Base-by-base conservation (phyloP, 179 eudicot genomes). In the Pouteria campechiana region DNA sequence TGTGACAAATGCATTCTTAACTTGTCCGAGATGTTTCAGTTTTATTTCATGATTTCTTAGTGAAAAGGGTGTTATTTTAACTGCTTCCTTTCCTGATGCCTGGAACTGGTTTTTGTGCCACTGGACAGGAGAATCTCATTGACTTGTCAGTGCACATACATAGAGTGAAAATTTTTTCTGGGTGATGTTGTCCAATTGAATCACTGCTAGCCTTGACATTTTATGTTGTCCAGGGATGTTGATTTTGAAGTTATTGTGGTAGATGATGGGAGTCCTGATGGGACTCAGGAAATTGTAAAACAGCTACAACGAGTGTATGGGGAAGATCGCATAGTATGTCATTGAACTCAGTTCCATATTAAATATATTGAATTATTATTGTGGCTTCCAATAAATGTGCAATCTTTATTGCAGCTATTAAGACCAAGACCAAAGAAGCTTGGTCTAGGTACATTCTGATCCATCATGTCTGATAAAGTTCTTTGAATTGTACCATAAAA, bases 181-280 rank as follows among this genome's bases (percentile, higher is more conserved):
- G n/a, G n/a, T n/a, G n/a, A n/a, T n/a, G n/a, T n/a, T n/a, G n/a
- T n/a, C n/a, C n/a, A n/a, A n/a, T n/a, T n/a, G n/a, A n/a, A n/a
- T n/a, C n/a, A n/a, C n/a, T n/a, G n/a, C n/a, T n/a, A n/a, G 13
- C 39, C 30, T 3, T 17, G 7, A 42, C 7, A 7, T 18, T 25
- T 11, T 9, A 35, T 50, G 41, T 18, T 50, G n/a, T 9, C 21
- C 17, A 89, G 97, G 81, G 81, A 74, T 47, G 72, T 75, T 37
- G 76, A 89, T 71, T 85, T 89, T 57, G 95, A 89, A 66, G 63
- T 89, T 35, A 76, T 89, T 27, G 59, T 89, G 27, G 95, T 89
- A 34, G 97, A 84, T 76, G 97, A 89, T 63, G 97, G 97, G 48
- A 85, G 95, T 69, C 97, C 95, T 11, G 97, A 89, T 64, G 93